phyloP scores from a whole-genome alignment of 768 basidiomycete genomes.

The Tremella mesenterica region DNA sequence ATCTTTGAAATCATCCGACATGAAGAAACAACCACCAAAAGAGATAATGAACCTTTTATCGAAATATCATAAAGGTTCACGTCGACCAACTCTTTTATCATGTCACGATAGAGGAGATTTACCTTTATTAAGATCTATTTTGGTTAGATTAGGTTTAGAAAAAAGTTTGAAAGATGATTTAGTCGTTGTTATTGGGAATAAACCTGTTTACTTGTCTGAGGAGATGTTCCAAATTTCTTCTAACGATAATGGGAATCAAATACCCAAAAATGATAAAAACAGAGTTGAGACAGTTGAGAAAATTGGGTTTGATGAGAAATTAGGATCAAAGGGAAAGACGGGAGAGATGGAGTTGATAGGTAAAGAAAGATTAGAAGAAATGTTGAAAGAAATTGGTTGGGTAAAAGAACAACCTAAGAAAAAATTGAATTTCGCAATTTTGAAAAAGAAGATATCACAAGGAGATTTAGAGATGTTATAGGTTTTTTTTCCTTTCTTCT shows the following conservation, averaged over 20 bases:
- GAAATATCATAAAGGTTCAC: conserved; percentile 8
- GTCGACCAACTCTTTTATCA: conserved; percentile 18
- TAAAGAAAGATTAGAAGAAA: too few relatives aligned
- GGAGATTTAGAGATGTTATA: too few relatives aligned
- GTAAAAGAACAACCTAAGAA: not conserved
- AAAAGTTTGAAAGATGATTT: conserved; percentile 13
- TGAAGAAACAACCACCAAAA: conserved; percentile 4
- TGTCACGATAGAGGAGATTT: conserved; percentile 16
- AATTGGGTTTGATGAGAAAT: too few relatives aligned
- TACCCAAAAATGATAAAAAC: too few relatives aligned
- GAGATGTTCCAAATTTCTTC: conserved; percentile 13
- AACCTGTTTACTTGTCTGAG: conserved; percentile 11
- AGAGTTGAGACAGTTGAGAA: too few relatives aligned
- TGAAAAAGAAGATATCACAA: conserved; percentile 3
- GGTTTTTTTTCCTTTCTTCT: too few relatives aligned
- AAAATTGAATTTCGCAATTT: conserved; percentile 3
- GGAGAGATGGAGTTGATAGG: too few relatives aligned
- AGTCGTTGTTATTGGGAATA: conserved; percentile 22
- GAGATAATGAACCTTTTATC: conserved; percentile 14
- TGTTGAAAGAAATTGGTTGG: conserved; percentile 20
- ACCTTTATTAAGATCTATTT: conserved; percentile 6
- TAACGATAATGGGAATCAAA: conserved; percentile 10
- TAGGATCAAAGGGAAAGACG: too few relatives aligned
- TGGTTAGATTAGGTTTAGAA: conserved; percentile 10
- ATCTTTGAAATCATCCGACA: too few relatives aligned